phyloP scores from a whole-genome alignment of 495 filamentous ascomycete genomes.

The Arthonia radiata region DNA sequence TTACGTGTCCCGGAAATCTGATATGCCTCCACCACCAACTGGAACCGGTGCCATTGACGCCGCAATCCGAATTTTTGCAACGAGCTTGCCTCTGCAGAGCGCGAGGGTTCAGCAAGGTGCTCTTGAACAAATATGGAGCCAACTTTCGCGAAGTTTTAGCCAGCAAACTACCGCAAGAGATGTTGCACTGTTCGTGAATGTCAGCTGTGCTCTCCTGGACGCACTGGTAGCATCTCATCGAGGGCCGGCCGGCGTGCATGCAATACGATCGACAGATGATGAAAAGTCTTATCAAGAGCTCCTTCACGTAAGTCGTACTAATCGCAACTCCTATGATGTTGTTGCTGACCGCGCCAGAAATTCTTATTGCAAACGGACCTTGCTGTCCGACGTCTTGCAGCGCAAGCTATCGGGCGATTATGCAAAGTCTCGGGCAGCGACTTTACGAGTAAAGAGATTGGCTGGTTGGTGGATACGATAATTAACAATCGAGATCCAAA shows the following conservation, averaged over 20 bases:
- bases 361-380: constrained; percentile 65
- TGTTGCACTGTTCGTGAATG: constrained; percentile 74
- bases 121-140: constrained; percentile 74
- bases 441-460: constrained; percentile 73
- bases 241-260: no score
- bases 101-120: constrained; percentile 88
- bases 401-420: constrained; percentile 68
- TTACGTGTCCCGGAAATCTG: constrained; percentile 28
- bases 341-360: constrained; percentile 19
- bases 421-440: constrained; percentile 72
- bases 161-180: constrained; percentile 74
- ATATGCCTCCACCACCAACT: constrained; percentile 48
- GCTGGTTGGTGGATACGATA: constrained; percentile 78
- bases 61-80: constrained; percentile 75
- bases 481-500: constrained; percentile 82
- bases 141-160: constrained; percentile 49
- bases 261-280: constrained; percentile 46
- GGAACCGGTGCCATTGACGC: constrained; percentile 84
- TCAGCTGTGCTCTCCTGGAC: constrained; percentile 55
- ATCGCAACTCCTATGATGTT: no score
- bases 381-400: constrained; percentile 62
- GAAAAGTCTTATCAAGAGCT: constrained; percentile 76
- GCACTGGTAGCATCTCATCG: constrained; percentile 63
- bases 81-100: constrained; percentile 65
- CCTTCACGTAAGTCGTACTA: constrained; percentile 25